A percentile compares a stretch with the other conserved stretches of the same genome.
These are phyloP conservation scores for Termitomyces sp. DNA, from an alignment of 768 basidiomycete species.

Conservation along the genomic window DNA sequence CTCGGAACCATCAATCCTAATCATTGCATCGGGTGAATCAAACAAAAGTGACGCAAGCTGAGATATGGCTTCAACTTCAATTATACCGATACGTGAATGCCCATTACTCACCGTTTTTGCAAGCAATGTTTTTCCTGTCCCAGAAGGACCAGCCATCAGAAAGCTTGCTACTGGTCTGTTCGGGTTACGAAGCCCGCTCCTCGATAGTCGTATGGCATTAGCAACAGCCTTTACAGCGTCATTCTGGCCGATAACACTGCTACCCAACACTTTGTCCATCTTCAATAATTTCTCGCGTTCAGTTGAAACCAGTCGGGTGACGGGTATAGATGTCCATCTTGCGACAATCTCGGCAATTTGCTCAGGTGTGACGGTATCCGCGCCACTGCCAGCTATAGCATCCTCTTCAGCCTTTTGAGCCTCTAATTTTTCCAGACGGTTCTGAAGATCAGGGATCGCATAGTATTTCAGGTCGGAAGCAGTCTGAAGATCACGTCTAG, in stretches of 20 bases:
- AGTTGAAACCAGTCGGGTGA: slow-evolving; percentile 78
- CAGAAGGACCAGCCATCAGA: slow-evolving; percentile 87
- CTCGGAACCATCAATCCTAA: slow-evolving; percentile 88
- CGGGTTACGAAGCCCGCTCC: slow-evolving; percentile 90
- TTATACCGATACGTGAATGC: background rate
- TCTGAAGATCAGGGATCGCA: slow-evolving; percentile 83
- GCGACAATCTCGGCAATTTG: slow-evolving; percentile 93
- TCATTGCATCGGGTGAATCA: slow-evolving; percentile 88
- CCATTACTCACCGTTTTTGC: slow-evolving; percentile 70
- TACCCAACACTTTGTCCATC: slow-evolving; percentile 80
- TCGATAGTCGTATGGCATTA: slow-evolving; percentile 87
- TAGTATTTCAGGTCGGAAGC: slow-evolving; percentile 90
- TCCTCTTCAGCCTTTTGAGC: slow-evolving; percentile 69
- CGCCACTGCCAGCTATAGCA: slow-evolving; percentile 45
- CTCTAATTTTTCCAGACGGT: slow-evolving; percentile 64
- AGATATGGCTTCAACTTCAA: slow-evolving; percentile 2
- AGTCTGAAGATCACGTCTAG: slow-evolving; percentile 62
- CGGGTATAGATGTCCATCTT: slow-evolving; percentile 90
- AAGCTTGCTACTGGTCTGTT: slow-evolving; percentile 89
- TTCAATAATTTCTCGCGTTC: slow-evolving; percentile 84
- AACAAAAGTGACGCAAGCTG: slow-evolving; percentile 87
- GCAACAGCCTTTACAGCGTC: slow-evolving; percentile 91
- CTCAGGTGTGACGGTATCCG: slow-evolving; percentile 77
- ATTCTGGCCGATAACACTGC: slow-evolving; percentile 82
- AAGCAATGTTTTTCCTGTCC: slow-evolving; percentile 86